Conservation (phyloP, 805 yeast species). For the Schwanniomyces vanrijiae region DNA sequence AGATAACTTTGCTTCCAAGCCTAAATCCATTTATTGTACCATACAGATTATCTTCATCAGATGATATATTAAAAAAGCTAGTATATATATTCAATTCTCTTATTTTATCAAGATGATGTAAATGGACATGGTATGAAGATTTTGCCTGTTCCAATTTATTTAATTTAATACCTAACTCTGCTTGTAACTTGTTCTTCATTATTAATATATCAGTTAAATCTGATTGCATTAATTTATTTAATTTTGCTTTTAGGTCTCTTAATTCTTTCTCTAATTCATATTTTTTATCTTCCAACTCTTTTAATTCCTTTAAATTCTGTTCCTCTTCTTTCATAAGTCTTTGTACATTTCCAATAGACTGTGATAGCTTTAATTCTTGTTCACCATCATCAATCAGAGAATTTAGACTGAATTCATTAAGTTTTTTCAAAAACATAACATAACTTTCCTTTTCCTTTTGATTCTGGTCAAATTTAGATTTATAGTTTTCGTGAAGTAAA, state of each 20-base stretch:
- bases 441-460: constrained; percentile 79
- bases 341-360: constrained; percentile 47
- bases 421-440: constrained; percentile 65
- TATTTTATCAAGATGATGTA: constrained; percentile 66
- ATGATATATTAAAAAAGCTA: constrained; percentile 80
- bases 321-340: constrained; percentile 40
- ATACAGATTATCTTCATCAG: constrained; percentile 64
- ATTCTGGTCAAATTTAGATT: constrained; percentile 67
- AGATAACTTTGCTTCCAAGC: constrained; percentile 76
- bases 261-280: constrained; percentile 50
- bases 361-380: constrained; percentile 39
- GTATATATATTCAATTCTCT: constrained; percentile 79
- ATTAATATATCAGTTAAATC: constrained; percentile 49
- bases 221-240: constrained; percentile 29
- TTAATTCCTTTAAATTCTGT: constrained; percentile 29
- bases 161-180: constrained; percentile 50
- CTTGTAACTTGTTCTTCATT: constrained; percentile 54
- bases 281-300: constrained; percentile 41
- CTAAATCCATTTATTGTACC: constrained; percentile 87
- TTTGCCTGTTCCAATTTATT: constrained; percentile 63
- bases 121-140: constrained; percentile 59
- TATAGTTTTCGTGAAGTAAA: constrained; percentile 60
- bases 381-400: constrained; percentile 11
- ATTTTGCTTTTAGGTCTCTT: constrained; percentile 40
- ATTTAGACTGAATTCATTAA: constrained; percentile 39